phyloP scores from a whole-genome alignment of 441 rosid species.

The Pelargonium australe region DNA sequence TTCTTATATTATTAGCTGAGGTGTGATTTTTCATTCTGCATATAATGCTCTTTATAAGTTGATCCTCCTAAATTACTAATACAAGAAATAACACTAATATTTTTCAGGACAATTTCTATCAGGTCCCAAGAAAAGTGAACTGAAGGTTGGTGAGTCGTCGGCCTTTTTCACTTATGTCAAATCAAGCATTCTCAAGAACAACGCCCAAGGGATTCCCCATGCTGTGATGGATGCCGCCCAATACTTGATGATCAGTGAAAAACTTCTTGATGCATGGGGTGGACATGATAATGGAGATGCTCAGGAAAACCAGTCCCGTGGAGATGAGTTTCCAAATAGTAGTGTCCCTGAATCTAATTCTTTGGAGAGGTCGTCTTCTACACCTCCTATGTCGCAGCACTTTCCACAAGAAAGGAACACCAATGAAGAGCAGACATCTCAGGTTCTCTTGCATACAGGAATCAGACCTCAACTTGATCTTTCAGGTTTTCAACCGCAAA shows the following conservation, averaged over 20 bases:
- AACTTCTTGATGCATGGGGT: slow-evolving; percentile 26
- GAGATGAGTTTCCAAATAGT: slow-evolving; percentile 54
- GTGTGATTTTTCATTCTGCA: too few species aligned
- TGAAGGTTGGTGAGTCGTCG: slow-evolving; percentile 85
- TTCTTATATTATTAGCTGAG: too few species aligned
- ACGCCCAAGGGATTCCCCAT: slow-evolving; percentile 29
- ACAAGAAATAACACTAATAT: slow-evolving; percentile 5
- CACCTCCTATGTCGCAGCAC: background rate
- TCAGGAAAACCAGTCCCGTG: slow-evolving; percentile 48
- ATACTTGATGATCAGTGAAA: slow-evolving; percentile 34
- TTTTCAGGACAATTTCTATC: slow-evolving; percentile 56
- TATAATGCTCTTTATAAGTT: too few species aligned
- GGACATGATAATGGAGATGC: slow-evolving; percentile 50
- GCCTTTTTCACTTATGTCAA: slow-evolving; percentile 91
- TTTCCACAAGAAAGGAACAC: background rate
- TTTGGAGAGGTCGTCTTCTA: slow-evolving; percentile 16
- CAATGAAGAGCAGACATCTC: background rate
- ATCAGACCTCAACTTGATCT: slow-evolving; percentile 42
- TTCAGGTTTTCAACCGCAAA: slow-evolving; percentile 43
- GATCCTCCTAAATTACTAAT: background rate
- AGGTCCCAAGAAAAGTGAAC: slow-evolving; percentile 71
- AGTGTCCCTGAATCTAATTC: slow-evolving; percentile 26
- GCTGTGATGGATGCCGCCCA: slow-evolving; percentile 34
- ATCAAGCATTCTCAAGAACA: slow-evolving; percentile 40
- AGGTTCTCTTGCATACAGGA: slow-evolving; percentile 24